Evolutionary conservation across 164 flowering plant species (phyloP).

Genomic region (Santalum album): DNA sequence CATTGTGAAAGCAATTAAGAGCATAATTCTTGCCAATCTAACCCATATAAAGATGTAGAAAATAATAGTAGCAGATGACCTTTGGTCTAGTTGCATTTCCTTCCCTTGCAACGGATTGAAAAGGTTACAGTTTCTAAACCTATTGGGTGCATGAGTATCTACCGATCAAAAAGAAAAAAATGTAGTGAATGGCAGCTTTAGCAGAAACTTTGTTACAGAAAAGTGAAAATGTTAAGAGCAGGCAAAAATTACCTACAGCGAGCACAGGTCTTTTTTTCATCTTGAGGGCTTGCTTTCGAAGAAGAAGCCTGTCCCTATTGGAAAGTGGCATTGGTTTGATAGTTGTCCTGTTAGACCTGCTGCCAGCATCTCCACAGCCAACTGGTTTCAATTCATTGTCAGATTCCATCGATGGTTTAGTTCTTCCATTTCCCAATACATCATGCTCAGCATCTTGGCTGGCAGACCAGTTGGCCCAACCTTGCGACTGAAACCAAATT

Average conservation of each 20-base stretch:
- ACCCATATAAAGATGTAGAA: no score
- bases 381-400: constrained; percentile 8
- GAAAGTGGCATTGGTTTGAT: constrained; percentile 39
- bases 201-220: no score
- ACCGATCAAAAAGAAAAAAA: no score
- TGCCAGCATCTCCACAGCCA: constrained; percentile 7
- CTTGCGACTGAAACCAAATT: constrained; percentile 17
- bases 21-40: no score
- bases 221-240: no score
- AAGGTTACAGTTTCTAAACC: no score
- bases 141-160: no score
- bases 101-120: no score
- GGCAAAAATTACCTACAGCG: constrained; percentile 59
- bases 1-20: no score
- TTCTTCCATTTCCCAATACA: constrained; percentile 10
- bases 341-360: constrained; percentile 9
- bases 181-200: no score
- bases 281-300: constrained; percentile 76
- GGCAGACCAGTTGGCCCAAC: constrained; percentile 5
- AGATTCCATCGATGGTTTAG: constrained; percentile 12
- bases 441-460: constrained; percentile 8
- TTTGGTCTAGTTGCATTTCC: no score
- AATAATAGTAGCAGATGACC: no score
- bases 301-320: constrained; percentile 76
- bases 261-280: constrained; percentile 75